Percentiles rank a stretch among this genome's conserved stretches.
Evolutionary conservation across 495 filamentous ascomycete genomes (phyloP).

Genomic region (Neurospora terricola): DNA sequence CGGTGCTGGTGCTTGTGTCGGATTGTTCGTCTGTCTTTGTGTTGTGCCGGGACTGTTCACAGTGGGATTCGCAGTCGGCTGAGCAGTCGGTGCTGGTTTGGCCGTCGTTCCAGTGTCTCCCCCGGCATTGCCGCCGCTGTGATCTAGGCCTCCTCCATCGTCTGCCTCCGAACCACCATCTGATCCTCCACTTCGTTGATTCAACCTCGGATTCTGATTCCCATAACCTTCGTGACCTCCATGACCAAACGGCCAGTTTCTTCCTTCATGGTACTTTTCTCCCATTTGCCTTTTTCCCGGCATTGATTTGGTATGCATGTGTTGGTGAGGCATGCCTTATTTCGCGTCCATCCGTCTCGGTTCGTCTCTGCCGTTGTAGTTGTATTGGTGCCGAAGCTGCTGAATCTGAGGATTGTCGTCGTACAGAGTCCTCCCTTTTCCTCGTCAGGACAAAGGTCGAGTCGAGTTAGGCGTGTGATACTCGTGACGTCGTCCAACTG

Average conservation of each 20-base stretch:
- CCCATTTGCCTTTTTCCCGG: background rate
- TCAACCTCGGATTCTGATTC: background rate
- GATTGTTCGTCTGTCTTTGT: background rate
- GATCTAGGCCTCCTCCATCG: background rate
- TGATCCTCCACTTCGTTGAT: background rate
- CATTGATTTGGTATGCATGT: background rate
- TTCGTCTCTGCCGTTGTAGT: background rate
- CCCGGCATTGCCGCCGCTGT: background rate
- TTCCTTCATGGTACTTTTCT: background rate
- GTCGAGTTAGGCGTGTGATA: background rate
- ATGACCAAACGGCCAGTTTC: background rate
- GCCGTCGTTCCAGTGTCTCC: background rate
- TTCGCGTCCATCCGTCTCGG: background rate
- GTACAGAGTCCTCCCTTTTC: background rate
- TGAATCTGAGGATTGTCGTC: background rate
- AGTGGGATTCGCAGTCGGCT: background rate
- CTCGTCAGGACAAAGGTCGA: background rate
- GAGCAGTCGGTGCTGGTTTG: background rate
- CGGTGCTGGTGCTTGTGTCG: background rate
- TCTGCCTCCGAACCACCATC: background rate
- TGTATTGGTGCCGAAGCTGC: background rate
- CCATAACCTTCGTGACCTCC: background rate
- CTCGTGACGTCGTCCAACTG: background rate
- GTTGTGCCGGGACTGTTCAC: background rate
- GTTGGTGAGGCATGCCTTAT: background rate